Percentiles rank a stretch among this genome's conserved stretches.
phyloP scores from a whole-genome alignment of 2,329 filamentous ascomycete species.

The Arthrobotrys conoides region DNA sequence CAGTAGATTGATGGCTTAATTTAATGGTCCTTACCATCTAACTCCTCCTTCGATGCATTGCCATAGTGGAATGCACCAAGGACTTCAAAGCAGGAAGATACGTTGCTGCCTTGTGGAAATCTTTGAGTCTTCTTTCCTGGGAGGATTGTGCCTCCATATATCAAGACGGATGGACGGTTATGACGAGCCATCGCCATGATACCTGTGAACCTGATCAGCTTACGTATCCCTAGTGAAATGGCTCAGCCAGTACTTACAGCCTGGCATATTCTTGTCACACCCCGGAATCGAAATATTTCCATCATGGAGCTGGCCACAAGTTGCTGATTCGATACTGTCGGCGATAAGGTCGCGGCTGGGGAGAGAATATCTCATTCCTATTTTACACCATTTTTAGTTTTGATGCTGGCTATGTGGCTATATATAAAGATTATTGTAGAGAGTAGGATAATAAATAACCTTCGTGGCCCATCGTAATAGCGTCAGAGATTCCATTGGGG shows the following conservation, averaged over 20 bases:
- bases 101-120: conserved; percentile 84
- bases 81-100: conserved; percentile 89
- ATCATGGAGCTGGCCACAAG: conserved; percentile 91
- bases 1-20: conserved; percentile 66
- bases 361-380: conserved; percentile 93
- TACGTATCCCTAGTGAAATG: neutral
- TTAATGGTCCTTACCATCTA: conserved; percentile 54
- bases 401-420: too few relatives aligned
- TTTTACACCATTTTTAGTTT: conserved; percentile 40
- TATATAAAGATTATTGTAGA: too few relatives aligned
- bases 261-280: conserved; percentile 98
- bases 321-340: conserved; percentile 84
- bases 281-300: conserved; percentile 93
- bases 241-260: conserved; percentile 66
- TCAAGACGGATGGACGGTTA: conserved; percentile 90
- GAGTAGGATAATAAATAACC: too few relatives aligned
- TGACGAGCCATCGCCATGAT: conserved; percentile 77
- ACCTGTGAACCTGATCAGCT: conserved; percentile 49
- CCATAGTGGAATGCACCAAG: conserved; percentile 85
- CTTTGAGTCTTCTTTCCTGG: conserved; percentile 82
- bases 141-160: conserved; percentile 92
- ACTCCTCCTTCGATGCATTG: conserved; percentile 70
- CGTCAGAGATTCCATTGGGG: conserved; percentile 83
- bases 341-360: conserved; percentile 93
- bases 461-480: conserved; percentile 95